A percentile compares a stretch with the other conserved stretches of the same genome.
phyloP scores from a whole-genome alignment of 2,329 filamentous ascomycete genomes.

The Samsoniella hepiali region DNA sequence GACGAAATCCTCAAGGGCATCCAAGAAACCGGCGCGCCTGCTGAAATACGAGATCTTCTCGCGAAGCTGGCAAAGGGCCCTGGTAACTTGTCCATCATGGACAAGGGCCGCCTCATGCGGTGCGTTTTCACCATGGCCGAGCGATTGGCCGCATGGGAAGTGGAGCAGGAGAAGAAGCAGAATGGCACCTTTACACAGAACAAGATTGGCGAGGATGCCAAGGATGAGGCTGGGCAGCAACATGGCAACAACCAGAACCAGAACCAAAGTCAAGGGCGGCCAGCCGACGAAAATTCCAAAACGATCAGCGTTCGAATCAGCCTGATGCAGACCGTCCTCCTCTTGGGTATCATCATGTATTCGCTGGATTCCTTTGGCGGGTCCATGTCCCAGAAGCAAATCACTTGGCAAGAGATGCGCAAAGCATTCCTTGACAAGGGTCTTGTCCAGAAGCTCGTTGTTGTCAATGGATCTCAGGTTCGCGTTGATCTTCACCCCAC shows the following conservation, averaged over 20 bases:
- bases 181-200: slow-evolving; percentile 26
- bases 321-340: slow-evolving; percentile 34
- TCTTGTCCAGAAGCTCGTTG: slow-evolving; percentile 86
- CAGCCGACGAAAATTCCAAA: slow-evolving; percentile 24
- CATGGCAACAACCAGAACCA: slow-evolving; percentile 15
- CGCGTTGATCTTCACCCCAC: slow-evolving; percentile 77
- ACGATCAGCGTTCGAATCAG: slow-evolving; percentile 36
- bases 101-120: slow-evolving; percentile 38
- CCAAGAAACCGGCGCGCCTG: slow-evolving; percentile 65
- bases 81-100: slow-evolving; percentile 47
- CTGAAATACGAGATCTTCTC: slow-evolving; percentile 60
- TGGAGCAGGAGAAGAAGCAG: slow-evolving; percentile 20
- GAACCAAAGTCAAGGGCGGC: slow-evolving; percentile 24
- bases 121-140: slow-evolving; percentile 37
- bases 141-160: slow-evolving; percentile 32
- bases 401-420: slow-evolving; percentile 96
- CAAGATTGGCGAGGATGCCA: slow-evolving; percentile 20
- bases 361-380: slow-evolving; percentile 41
- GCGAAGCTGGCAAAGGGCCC: slow-evolving; percentile 52
- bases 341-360: slow-evolving; percentile 54
- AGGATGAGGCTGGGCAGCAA: not conserved
- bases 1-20: slow-evolving; percentile 60
- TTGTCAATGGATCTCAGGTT: slow-evolving; percentile 69
- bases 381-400: slow-evolving; percentile 60
- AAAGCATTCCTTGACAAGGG: slow-evolving; percentile 95